Conservation (phyloP, 1,284 basidiomycete genomes). For the Austroboletus novae-zelandiae region DNA sequence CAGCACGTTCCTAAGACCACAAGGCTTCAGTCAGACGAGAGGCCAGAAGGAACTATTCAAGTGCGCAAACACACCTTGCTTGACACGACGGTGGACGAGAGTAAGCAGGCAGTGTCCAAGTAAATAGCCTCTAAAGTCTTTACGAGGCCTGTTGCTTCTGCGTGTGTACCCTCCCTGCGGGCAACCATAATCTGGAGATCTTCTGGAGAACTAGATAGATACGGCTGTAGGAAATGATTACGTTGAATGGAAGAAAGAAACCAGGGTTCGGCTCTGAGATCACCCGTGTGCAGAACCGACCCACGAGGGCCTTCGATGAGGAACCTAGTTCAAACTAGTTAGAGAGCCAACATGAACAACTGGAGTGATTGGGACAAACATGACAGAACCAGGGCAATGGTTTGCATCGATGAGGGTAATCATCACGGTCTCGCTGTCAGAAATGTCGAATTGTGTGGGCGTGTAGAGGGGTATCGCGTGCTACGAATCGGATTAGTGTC, state of each 20-base stretch:
- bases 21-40: not conserved
- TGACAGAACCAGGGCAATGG: conserved; percentile 91
- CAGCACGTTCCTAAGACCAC: conserved; percentile 56
- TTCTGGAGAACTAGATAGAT: conserved; percentile 42
- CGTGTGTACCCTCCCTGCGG: conserved; percentile 24
- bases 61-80: conserved; percentile 54
- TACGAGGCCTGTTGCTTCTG: conserved; percentile 16
- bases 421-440: conserved; percentile 54
- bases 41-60: not conserved
- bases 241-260: conserved; percentile 67
- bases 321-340: conserved; percentile 57
- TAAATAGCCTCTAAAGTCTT: conserved; percentile 77
- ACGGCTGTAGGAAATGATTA: conserved; percentile 72
- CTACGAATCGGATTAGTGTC: conserved; percentile 35
- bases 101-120: conserved; percentile 76
- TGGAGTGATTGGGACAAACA: conserved; percentile 53
- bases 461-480: conserved; percentile 52
- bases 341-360: not conserved
- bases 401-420: conserved; percentile 90
- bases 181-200: conserved; percentile 28
- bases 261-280: conserved; percentile 83
- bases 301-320: conserved; percentile 75
- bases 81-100: conserved; percentile 63
- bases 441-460: conserved; percentile 64
- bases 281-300: conserved; percentile 87